These are phyloP conservation scores for Psophocarpus tetragonolobus DNA, from an alignment of 306 rosid species.

Conservation along the genomic window DNA sequence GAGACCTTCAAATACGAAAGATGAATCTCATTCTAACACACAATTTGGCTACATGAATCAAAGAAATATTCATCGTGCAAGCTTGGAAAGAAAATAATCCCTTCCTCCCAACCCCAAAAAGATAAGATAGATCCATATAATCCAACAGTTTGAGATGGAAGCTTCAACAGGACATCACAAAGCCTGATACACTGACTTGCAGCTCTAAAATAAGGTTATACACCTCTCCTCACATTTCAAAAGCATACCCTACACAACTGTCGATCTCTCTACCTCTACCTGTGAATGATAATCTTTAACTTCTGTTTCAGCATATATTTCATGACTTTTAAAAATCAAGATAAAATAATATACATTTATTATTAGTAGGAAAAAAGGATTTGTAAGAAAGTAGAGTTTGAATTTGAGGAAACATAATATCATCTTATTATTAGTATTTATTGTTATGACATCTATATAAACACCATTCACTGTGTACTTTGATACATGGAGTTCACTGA, in stretches of 20 bases:
- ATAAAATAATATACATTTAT: too few relatives aligned
- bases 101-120: neutral
- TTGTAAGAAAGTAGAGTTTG: too few relatives aligned
- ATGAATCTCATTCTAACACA: neutral
- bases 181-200: neutral
- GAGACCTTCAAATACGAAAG: neutral
- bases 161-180: neutral
- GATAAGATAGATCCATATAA: neutral
- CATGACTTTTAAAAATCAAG: neutral
- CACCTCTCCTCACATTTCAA: neutral
- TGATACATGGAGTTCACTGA: too few relatives aligned
- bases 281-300: neutral
- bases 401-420: too few relatives aligned
- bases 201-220: neutral
- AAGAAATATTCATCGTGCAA: neutral
- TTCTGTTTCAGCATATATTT: neutral
- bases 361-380: too few relatives aligned
- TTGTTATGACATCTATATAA: too few relatives aligned
- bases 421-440: too few relatives aligned
- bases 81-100: neutral
- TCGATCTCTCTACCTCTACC: constrained; percentile 6
- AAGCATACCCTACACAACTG: neutral
- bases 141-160: neutral
- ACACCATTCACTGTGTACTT: too few relatives aligned
- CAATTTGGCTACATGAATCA: neutral